Evolutionary conservation across 139 green algal genomes (phyloP), one percentile per base, ranked within the genome.

Genomic region (Ostreobium quekettii): DNA sequence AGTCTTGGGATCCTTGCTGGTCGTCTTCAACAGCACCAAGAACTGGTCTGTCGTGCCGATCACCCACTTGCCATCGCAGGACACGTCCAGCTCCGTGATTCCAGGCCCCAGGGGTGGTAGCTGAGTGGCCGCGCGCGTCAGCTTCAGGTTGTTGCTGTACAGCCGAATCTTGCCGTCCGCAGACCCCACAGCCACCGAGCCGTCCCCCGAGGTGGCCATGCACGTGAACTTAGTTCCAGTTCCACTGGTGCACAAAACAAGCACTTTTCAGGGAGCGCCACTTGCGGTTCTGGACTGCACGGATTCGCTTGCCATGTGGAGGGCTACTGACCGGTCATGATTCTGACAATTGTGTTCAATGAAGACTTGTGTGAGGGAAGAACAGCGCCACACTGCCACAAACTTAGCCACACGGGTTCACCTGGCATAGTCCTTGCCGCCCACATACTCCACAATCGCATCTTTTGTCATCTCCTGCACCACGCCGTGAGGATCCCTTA

Each of bases 11-110:
- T 91, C 81, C 22, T 71, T 73, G 71, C 87, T 95, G 4, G 76
- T 85, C 0, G 92, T 93, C 78, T 92, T 91, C 35, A 98, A 73
- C 30, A 98, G 78, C 81, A 97, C 90, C 6, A 98, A 79, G 83
- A 95, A 97, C 53, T 82, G 82, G 65, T 95, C 82, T 0, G 92
- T 96, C 26, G 92, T 98, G 46, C 90, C 92, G 47, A 97, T 62
- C 33, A 97, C 80, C 78, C 82, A 95, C 69, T 56, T 22, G 15
- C 78, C 91, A 73, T 97, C 90, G 69, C 84, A 96, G 0, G 91
- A 94, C 19, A 97, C 91, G 70, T 96, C 91, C 28, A 97, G 82
- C 28, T 72, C 62, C 6, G 93, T 96, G 78, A 98, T 93, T 62
- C 90, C 82, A 3, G 79, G 75, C 19, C 92, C 93, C 46, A 97